Conservation (phyloP, 495 filamentous ascomycete genomes). For the Acidomyces sp. region DNA sequence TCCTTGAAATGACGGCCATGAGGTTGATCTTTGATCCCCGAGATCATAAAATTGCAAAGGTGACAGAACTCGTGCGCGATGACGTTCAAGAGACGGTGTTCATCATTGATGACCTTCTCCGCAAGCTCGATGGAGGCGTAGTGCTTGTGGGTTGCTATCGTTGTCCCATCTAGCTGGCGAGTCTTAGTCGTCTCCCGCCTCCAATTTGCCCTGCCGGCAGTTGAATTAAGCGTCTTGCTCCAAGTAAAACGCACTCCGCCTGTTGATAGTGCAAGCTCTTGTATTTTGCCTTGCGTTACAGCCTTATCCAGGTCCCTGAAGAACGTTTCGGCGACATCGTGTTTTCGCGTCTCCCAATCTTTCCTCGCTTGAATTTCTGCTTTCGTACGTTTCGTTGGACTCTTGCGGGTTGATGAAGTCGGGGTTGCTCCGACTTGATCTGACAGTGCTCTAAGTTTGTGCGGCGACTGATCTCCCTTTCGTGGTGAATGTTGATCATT, state of each 20-base stretch:
- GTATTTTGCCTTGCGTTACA: conserved; percentile 51
- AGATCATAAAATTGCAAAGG: conserved; percentile 74
- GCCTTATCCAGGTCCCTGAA: conserved; percentile 56
- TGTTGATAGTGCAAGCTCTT: conserved; percentile 43
- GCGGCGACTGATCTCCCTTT: conserved; percentile 36
- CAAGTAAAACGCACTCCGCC: conserved; percentile 72
- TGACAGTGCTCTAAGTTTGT: conserved; percentile 11
- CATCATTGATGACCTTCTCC: conserved; percentile 65
- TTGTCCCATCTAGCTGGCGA: conserved; percentile 20
- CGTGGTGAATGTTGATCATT: conserved; percentile 61
- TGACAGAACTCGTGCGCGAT: conserved; percentile 95
- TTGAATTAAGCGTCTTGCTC: conserved; percentile 74
- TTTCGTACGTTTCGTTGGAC: conserved; percentile 28
- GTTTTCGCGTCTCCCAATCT: conserved; percentile 54
- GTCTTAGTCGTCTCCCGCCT: conserved; percentile 43
- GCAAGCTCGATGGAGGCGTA: conserved; percentile 76
- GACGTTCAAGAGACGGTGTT: conserved; percentile 64
- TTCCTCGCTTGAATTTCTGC: conserved; percentile 36
- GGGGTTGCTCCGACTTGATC: conserved; percentile 15
- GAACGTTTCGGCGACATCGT: conserved; percentile 53
- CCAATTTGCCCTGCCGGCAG: conserved; percentile 81
- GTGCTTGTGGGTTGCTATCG: conserved; percentile 36
- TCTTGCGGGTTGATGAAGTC: conserved; percentile 28
- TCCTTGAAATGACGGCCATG: conserved; percentile 76
- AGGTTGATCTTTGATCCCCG: conserved; percentile 49